Evolutionary conservation across 2,329 filamentous ascomycete genomes (phyloP).

Genomic region (Alternaria sp.): DNA sequence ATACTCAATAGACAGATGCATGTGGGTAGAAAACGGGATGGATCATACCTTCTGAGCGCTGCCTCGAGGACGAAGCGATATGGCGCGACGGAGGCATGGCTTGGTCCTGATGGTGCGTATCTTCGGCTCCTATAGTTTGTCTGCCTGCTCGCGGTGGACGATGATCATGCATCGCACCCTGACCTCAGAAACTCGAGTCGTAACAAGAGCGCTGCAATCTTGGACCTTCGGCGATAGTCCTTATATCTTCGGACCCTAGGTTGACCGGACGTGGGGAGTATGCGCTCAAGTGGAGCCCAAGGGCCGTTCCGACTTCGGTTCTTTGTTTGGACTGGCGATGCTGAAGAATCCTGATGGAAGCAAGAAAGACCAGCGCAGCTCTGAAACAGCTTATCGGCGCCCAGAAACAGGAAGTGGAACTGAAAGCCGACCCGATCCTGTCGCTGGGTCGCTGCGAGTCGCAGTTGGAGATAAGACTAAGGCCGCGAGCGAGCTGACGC

Average conservation of each 20-base stretch:
- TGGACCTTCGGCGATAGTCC: not conserved
- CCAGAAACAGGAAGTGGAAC: not conserved
- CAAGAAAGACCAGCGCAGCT: conserved; percentile 11
- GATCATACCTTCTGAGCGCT: conserved; percentile 41
- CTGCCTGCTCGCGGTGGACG: conserved; percentile 32
- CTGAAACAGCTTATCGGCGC: conserved; percentile 4
- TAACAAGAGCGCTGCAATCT: not conserved
- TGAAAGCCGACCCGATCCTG: not conserved
- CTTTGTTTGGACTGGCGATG: conserved; percentile 30
- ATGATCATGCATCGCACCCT: conserved; percentile 38
- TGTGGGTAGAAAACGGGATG: not conserved
- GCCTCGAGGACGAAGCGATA: conserved; percentile 29
- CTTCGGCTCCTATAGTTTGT: conserved; percentile 27
- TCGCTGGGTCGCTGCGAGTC: conserved; percentile 19
- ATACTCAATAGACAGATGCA: not conserved
- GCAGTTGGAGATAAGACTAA: conserved; percentile 29
- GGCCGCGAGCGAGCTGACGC: conserved; percentile 24
- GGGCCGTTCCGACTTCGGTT: conserved; percentile 40
- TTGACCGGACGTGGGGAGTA: conserved; percentile 29
- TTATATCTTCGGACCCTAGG: conserved; percentile 15
- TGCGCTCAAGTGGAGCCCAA: conserved; percentile 39
- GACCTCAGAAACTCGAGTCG: not conserved
- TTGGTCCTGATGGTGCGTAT: conserved; percentile 23
- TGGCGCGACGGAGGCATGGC: conserved; percentile 34
- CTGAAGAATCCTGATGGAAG: conserved; percentile 7